These are phyloP conservation scores for Fagopyrum tataricum DNA, from an alignment of 148 eudicot genomes.

Conservation along the genomic window DNA sequence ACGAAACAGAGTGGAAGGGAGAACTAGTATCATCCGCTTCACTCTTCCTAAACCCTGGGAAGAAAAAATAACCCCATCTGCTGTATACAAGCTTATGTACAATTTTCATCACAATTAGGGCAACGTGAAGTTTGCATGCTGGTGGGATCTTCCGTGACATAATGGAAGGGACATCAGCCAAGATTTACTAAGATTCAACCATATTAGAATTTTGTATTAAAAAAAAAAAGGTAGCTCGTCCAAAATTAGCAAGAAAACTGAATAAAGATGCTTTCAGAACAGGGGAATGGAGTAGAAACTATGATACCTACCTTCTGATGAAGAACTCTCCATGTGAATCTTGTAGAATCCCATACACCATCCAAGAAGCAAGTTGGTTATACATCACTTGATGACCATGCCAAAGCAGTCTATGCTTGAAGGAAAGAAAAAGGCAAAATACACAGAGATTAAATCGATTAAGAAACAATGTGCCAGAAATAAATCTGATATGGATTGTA, in stretches of 20 bases:
- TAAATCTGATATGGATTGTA: neutral
- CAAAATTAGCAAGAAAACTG: neutral
- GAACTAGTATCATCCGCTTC: neutral
- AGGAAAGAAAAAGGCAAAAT: slow-evolving; percentile 9
- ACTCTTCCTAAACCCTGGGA: neutral
- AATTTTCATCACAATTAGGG: neutral
- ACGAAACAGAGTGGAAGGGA: neutral
- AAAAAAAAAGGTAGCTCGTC: neutral
- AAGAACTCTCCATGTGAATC: slow-evolving; percentile 91
- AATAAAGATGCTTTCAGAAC: neutral
- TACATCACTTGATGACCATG: slow-evolving; percentile 99
- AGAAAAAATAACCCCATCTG: neutral
- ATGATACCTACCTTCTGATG: slow-evolving; percentile 50
- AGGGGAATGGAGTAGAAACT: neutral
- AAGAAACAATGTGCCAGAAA: neutral
- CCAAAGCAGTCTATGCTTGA: slow-evolving; percentile 74
- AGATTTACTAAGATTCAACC: neutral
- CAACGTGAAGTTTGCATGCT: neutral
- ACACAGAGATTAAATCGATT: neutral
- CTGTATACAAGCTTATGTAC: neutral
- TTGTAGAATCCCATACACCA: slow-evolving; percentile 93
- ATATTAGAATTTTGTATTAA: neutral
- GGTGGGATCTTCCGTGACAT: neutral
- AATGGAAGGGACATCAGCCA: neutral
- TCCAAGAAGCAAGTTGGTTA: slow-evolving; percentile 92